Evolutionary conservation across 2,329 filamentous ascomycete species (phyloP), one percentile per base, ranked within the genome.

Genomic region (Harringtonia lauricola): DNA sequence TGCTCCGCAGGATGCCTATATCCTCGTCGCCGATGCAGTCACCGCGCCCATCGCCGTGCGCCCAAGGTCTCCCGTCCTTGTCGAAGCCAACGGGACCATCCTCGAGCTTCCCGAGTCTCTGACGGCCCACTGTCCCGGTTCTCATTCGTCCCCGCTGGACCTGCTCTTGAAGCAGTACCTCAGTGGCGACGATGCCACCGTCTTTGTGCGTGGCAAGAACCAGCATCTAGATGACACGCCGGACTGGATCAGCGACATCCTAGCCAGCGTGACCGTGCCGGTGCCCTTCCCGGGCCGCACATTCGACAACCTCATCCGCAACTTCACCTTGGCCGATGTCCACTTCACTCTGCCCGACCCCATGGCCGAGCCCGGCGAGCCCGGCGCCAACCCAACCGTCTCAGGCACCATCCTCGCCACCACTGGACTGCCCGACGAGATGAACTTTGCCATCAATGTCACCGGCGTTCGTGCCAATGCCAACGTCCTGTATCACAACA

Each of bases 271-370:
- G 42, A 89, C 82, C 0, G 71, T 96, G 1, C 88, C 89, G 3
- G 68, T 96, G 8, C 83, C 87, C 7, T 84, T 96, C 49, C 86
- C 87, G 0, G 87, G 87, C 6, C 78, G 81, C 46, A 81, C 81
- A 0, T 81, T 95, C 54, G 87, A 88, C 51, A 80, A 84, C 51
- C 66, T 95, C 15, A 83, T 98, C 57, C 83, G 81, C 52, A 90
- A 92, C 53, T 95, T 96, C 58, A 84, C 87, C 19, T 67, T 96
- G 51, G 78, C 80, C 2, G 76, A 95, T 57, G 86, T 94, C 34
- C 79, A 94, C 54, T 95, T 98, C 60, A 78, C 76, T 39, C 66
- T 98, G 37, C 92, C 92, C 1, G 79, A 88, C 54, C 83, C 86
- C 1, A 76, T 82, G 54, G 86, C 87, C 3, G 79, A 88, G 17